Base-by-base conservation (phyloP, 768 basidiomycete genomes). In the Amanita polypyramis region DNA sequence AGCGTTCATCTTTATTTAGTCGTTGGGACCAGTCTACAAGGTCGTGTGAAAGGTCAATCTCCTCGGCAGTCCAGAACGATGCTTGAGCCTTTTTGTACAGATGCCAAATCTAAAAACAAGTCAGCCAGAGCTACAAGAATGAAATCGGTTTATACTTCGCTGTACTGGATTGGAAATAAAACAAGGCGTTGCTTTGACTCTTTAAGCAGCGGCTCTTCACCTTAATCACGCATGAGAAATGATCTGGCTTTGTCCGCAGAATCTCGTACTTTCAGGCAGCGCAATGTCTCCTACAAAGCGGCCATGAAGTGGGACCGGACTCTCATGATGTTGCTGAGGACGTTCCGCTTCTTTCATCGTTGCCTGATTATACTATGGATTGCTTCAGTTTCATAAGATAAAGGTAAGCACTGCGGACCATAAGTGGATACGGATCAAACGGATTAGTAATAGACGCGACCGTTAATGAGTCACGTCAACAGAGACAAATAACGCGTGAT, bases 1-100 rank as follows among this genome's bases (percentile, higher is more conserved):
- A 81, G 20, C 86, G 82, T 59, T 98, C 95, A 57, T 87, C 81
- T 57, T 78, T 74, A 56, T 83, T 96, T 35, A 98, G 74, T 46
- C 80, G 81, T 59, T 77, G 76, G 51, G 82, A 81, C 94, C 94
- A 98, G 70, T 97, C 92, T 49, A 79, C 75, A 20, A 83, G 56
- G 57, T 97, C 94, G 54, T 92, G 82, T 15, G 86, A 90, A 8
- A 96, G 81, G 59, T 96, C 88, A 69, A 95, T 86, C 62, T 94
- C 92, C 57, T 94, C 91, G 0, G 87, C 88, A 0, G 92, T 94
- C 92, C 92, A 95, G 66, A 94, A 94, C 0, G 85, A 92, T 0
- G 92, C 92, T 58, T 98, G 82, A 0, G 94, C 92, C 58, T 91
- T 87, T 70, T 97, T 98, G 75, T 98, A 98, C 78, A 92, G 82